phyloP scores from a whole-genome alignment of 202 grass and related monocot species.

The Brachypodium distachyon region DNA sequence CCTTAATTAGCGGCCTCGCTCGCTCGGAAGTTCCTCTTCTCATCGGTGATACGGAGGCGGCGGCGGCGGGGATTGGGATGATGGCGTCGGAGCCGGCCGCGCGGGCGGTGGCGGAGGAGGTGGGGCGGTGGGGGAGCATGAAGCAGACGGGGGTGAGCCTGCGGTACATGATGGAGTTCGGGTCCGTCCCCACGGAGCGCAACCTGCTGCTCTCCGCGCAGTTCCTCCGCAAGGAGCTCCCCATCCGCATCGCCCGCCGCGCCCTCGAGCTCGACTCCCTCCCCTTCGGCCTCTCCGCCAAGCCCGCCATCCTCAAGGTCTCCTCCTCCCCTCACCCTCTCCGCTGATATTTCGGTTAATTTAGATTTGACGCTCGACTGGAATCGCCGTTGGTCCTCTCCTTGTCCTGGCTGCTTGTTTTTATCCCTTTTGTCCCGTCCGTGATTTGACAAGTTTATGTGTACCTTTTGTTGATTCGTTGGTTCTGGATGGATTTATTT shows the following conservation, averaged over 20 bases:
- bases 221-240: constrained; percentile 86
- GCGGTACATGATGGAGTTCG: constrained; percentile 99
- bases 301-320: constrained; percentile 86
- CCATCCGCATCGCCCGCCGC: constrained; percentile 75
- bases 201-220: constrained; percentile 88
- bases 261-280: constrained; percentile 68
- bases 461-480: neutral
- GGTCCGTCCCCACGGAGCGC: constrained; percentile 44
- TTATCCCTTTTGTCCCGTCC: neutral
- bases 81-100: constrained; percentile 66
- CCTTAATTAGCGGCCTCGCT: neutral
- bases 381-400: neutral
- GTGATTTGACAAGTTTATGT: neutral
- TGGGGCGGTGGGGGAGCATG: constrained; percentile 76
- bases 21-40: neutral
- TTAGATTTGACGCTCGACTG: neutral
- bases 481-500: neutral
- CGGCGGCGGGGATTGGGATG: neutral
- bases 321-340: neutral
- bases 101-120: constrained; percentile 72
- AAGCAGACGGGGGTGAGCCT: constrained; percentile 83
- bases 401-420: neutral
- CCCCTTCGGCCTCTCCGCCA: constrained; percentile 75
- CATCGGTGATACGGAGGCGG: neutral
- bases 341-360: neutral